Base-by-base conservation (phyloP, 176 grass and related monocot species). In the Poa annua region DNA sequence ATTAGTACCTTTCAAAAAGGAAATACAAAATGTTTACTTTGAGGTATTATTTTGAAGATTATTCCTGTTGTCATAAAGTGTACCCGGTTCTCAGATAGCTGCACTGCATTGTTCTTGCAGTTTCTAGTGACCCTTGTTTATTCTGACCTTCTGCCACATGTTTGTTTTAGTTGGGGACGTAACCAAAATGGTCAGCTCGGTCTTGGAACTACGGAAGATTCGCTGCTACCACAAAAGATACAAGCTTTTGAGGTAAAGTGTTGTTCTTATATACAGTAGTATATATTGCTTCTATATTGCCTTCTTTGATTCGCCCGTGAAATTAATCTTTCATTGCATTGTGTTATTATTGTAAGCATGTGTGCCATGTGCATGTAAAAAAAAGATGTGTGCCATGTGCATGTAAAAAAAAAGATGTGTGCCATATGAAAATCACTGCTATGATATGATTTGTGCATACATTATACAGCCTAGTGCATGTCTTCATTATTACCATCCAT, bases 171-270 rank as follows among this genome's bases (percentile, higher is more conserved):
- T 77, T 99, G 96, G 96, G 96, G 96, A 4, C 89, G 96, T 33
- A 99, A 99, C 87, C 96, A 99, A 70, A 99, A 99, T 62, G 96
- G 96, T 20, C 96, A 99, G 78, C 93, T 99, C 21, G 96, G 96
- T 56, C 96, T 99, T 78, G 96, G 96, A 74, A 96, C 96, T 51
- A 92, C 85, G 57, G 93, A 99, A 74, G 96, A 99, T 79, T 99
- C 96, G 20, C 87, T 94, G 26, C 84, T 99, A 20, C 96, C 96
- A 81, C 96, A 96, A 63, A 99, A 93, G 55, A 92, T 99, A 80
- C 93, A 99, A 81, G 91, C 93, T 66, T 99, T 99, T 81, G 87
- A 94, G 93, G 96, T 99, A 85, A 7, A 88, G 57, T 73, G 6
- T 69, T 83, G 7, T 71, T 60, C 19, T 68, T 57, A 4, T 50